phyloP scores from a whole-genome alignment of 2,329 filamentous ascomycete species.

The Fusarium protoensiforme region DNA sequence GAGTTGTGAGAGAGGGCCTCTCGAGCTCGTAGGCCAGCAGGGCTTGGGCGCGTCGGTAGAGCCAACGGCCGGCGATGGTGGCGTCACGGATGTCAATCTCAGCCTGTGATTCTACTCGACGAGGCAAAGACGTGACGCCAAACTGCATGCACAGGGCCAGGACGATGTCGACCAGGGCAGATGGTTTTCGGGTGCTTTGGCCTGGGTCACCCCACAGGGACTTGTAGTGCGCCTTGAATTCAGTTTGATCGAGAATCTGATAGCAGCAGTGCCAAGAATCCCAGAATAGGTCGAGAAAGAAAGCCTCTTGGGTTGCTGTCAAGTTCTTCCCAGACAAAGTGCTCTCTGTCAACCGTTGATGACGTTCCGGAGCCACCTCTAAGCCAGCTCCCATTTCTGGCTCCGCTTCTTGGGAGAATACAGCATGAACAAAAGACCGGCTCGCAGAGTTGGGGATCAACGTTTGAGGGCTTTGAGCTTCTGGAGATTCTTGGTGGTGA shows the following conservation, averaged over 20 bases:
- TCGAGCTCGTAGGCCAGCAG: slow-evolving; percentile 45
- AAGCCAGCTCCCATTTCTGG: neutral
- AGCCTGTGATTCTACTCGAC: neutral
- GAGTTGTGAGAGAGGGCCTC: neutral
- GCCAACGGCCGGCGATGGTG: slow-evolving; percentile 54
- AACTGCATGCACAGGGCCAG: slow-evolving; percentile 62
- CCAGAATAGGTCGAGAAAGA: slow-evolving; percentile 58
- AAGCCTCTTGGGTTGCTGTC: slow-evolving; percentile 54
- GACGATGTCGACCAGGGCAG: slow-evolving; percentile 61
- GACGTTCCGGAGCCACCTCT: neutral
- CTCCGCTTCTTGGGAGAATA: neutral
- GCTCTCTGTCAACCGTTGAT: neutral
- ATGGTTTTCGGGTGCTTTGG: slow-evolving; percentile 50
- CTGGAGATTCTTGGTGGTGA: neutral
- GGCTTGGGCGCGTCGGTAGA: slow-evolving; percentile 57
- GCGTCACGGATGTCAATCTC: slow-evolving; percentile 44
- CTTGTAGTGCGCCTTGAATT: slow-evolving; percentile 10
- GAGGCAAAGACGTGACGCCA: slow-evolving; percentile 39
- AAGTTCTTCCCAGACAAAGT: slow-evolving; percentile 29
- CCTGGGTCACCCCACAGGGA: neutral
- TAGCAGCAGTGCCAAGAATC: slow-evolving; percentile 53
- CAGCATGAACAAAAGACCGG: neutral
- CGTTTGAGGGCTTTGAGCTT: neutral
- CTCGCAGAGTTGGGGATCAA: neutral
- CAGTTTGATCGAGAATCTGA: slow-evolving; percentile 43